phyloP scores from a whole-genome alignment of 345 rosid genomes.

The Corymbia maculata region DNA sequence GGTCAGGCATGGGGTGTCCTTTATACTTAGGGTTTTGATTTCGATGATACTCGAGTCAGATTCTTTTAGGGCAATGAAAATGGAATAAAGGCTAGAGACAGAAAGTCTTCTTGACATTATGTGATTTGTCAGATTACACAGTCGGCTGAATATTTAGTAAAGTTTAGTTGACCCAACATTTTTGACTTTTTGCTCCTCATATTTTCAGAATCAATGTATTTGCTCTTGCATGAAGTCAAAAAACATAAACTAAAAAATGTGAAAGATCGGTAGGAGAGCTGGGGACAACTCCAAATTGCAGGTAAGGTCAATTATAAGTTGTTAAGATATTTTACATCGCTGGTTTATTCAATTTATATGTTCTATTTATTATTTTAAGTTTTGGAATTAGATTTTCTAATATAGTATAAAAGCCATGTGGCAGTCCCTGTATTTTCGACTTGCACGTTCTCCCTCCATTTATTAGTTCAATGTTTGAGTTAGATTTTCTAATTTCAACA shows the following conservation, averaged over 20 bases:
- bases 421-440: background rate
- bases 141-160: background rate
- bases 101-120: background rate
- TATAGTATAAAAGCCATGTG: too few species aligned
- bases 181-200: background rate
- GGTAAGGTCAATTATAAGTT: background rate
- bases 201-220: background rate
- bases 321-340: accelerated
- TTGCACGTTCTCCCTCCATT: accelerated
- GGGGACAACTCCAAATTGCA: background rate
- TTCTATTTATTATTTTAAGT: background rate
- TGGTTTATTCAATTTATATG: accelerated
- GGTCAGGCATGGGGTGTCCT: background rate
- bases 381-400: too few species aligned
- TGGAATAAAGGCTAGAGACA: background rate
- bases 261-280: background rate
- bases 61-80: background rate
- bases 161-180: background rate
- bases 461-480: background rate
- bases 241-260: background rate
- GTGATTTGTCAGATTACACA: background rate
- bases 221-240: background rate
- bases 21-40: background rate
- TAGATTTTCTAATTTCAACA: background rate
- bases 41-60: background rate